Evolutionary conservation across 2,329 filamentous ascomycete species (phyloP).

Genomic region (Sphaerulina populicola): DNA sequence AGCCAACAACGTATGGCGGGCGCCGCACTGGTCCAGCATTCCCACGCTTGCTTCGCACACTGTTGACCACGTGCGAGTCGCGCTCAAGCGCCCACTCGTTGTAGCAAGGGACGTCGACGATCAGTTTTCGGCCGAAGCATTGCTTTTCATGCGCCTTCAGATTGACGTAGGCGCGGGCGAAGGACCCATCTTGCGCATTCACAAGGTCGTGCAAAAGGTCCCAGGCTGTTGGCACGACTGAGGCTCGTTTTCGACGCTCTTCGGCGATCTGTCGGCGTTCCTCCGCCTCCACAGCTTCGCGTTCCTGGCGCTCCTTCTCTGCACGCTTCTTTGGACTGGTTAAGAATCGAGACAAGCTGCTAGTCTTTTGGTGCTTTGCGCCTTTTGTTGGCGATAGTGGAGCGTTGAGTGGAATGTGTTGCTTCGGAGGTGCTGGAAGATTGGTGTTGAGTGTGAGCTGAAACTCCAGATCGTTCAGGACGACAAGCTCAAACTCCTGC

Average conservation of each 20-base stretch:
- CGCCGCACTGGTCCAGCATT: constrained; percentile 57
- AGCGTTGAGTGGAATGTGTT: constrained; percentile 33
- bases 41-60: constrained; percentile 77
- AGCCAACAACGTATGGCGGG: constrained; percentile 94
- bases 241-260: constrained; percentile 49
- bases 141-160: constrained; percentile 83
- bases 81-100: constrained; percentile 98
- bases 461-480: constrained; percentile 96
- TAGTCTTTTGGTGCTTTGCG: constrained; percentile 62
- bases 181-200: constrained; percentile 79
- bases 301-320: constrained; percentile 77
- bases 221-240: constrained; percentile 64
- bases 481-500: constrained; percentile 95
- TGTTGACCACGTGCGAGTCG: constrained; percentile 60
- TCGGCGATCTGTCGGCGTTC: constrained; percentile 35
- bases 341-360: constrained; percentile 84
- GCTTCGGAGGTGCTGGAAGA: constrained; percentile 51
- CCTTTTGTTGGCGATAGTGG: constrained; percentile 55
- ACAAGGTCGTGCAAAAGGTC: constrained; percentile 80
- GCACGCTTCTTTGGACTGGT: constrained; percentile 94
- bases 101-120: constrained; percentile 86
- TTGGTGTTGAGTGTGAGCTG: constrained; percentile 95
- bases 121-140: constrained; percentile 80
- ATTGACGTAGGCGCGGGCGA: constrained; percentile 86
- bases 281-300: constrained; percentile 66